These are phyloP conservation scores for Penicillium sp. DNA, from an alignment of 2,329 filamentous ascomycete species.

Conservation along the genomic window DNA sequence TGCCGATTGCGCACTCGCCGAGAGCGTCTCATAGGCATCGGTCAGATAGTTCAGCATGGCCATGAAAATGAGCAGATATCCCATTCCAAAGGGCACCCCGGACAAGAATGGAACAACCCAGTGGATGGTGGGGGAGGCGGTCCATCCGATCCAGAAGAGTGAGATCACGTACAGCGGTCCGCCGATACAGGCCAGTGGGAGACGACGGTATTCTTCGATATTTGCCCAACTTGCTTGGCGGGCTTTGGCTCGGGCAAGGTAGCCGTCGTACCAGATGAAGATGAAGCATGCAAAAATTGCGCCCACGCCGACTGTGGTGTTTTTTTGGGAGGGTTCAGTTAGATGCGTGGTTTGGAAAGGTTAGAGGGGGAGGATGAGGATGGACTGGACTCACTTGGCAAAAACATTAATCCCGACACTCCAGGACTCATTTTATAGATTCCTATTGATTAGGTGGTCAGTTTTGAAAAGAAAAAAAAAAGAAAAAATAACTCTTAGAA, in stretches of 20 bases:
- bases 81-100: conserved; percentile 58
- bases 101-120: conserved; percentile 51
- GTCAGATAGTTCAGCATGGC: conserved; percentile 60
- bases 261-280: conserved; percentile 61
- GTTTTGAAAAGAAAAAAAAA: conserved; percentile 46
- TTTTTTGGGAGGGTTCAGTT: not conserved
- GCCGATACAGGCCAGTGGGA: conserved; percentile 66
- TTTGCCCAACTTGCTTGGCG: conserved; percentile 18
- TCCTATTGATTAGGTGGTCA: conserved; percentile 38
- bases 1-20: conserved; percentile 53
- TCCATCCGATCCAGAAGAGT: conserved; percentile 46
- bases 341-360: no score
- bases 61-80: conserved; percentile 58
- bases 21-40: conserved; percentile 63
- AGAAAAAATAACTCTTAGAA: not conserved
- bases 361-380: not conserved
- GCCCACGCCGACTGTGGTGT: conserved; percentile 51
- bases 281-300: conserved; percentile 54
- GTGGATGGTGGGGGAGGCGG: conserved; percentile 25
- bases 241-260: conserved; percentile 51
- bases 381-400: conserved; percentile 27
- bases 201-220: conserved; percentile 51
- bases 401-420: conserved; percentile 29
- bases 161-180: conserved; percentile 54
- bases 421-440: conserved; percentile 34